Base-by-base conservation (phyloP, 768 basidiomycete species). In the Tulasnella sp. region DNA sequence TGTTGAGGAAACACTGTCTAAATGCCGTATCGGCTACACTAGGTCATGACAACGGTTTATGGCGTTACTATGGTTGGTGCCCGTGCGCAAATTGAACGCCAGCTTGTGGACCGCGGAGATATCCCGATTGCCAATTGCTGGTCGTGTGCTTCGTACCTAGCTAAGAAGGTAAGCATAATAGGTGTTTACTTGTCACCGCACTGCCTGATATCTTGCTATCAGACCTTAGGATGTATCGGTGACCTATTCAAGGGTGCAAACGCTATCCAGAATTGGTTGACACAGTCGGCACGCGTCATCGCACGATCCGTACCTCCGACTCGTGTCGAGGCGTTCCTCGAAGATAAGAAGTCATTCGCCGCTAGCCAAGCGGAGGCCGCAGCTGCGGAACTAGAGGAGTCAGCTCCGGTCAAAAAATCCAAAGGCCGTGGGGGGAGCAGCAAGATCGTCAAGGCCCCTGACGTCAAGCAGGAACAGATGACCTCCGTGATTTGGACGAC, bases 11-110 rank as follows among this genome's bases (percentile, higher is more conserved):
- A 10, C 32, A 19, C 43, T 44, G n/a, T n/a, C n/a, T n/a, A n/a
- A n/a, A n/a, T n/a, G n/a, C n/a, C n/a, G n/a, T n/a, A n/a, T 7
- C 9, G 4, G 27, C 26, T 1, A 41, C 30, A 10, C 30, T 55
- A 86, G 84, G 90, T 97, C 64, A 99, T 99, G 96, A 99, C 95
- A 0, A 97, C 95, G 2, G 95, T 98, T 32, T 98, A 98, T 68
- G 95, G 96, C 64, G 94, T 99, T 15, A 99, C 96, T 0, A 94
- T 84, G 72, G 74, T 97, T 56, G 96, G 96, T 34, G 96, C 96
- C 21, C 81, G 91, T 44, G 89, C 90, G 8, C 96, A 98, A 73
- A 96, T 98, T 56, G 88, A 92, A 72, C 86, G 73, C 67, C 93
- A 97, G 73, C 73, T 99, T 41, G 80, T 77, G 65, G 88, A 88